A percentile compares a stretch with the other conserved stretches of the same genome.
Evolutionary conservation across 805 yeast genomes (phyloP).

Genomic region (Scheffersomyces amazonensis): DNA sequence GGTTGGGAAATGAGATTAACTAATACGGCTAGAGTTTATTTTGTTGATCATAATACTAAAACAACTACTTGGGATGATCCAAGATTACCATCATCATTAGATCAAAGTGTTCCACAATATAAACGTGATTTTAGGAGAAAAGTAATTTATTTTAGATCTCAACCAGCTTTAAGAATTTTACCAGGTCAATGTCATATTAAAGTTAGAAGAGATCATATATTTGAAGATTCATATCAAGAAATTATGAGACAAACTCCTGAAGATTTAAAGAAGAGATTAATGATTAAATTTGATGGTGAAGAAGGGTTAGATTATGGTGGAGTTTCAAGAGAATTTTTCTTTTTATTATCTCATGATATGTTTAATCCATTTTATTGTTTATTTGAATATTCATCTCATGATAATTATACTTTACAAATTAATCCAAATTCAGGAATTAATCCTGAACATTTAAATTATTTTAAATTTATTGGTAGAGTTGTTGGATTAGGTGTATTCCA

Average conservation of each 20-base stretch:
- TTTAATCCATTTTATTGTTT: conserved; percentile 97
- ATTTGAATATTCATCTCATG: conserved; percentile 97
- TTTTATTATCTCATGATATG: conserved; percentile 95
- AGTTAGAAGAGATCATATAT: conserved; percentile 93
- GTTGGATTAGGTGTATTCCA: conserved; percentile 99
- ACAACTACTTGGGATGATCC: conserved; percentile 99
- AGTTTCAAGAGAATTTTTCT: conserved; percentile 96
- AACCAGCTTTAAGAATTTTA: conserved; percentile 92
- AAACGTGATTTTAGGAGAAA: conserved; percentile 98
- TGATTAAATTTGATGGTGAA: conserved; percentile 99
- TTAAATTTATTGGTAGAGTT: conserved; percentile 97
- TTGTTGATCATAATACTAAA: conserved; percentile 98
- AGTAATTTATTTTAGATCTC: conserved; percentile 95
- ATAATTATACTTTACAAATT: conserved; percentile 95
- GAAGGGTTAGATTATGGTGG: conserved; percentile 99
- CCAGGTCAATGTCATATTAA: conserved; percentile 99
- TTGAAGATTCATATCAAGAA: conserved; percentile 97
- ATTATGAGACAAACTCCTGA: conserved; percentile 99
- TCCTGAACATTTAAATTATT: conserved; percentile 96
- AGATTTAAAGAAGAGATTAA: conserved; percentile 92
- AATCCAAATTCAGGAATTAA: conserved; percentile 96
- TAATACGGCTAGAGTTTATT: conserved; percentile 96
- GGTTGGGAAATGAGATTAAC: conserved; percentile 99
- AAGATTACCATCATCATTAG: conserved; percentile 92
- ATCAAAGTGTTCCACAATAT: conserved; percentile 98